These are phyloP conservation scores for Rhizoctonia solani DNA, from an alignment of 1,284 basidiomycete genomes.

Conservation along the genomic window DNA sequence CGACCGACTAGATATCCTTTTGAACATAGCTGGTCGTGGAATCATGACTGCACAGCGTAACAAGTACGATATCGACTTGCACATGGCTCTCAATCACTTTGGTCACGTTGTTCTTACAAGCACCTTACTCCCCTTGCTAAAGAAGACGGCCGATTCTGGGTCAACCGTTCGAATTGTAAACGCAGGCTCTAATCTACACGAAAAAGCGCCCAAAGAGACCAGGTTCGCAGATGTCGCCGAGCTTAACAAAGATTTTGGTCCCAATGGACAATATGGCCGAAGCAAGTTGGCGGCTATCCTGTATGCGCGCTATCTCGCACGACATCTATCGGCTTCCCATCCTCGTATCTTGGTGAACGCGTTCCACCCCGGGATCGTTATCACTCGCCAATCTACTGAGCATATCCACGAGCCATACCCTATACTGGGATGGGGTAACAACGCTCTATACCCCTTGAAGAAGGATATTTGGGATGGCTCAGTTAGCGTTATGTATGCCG, in stretches of 20 bases:
- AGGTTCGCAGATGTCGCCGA: slow-evolving; percentile 15
- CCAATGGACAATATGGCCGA: slow-evolving; percentile 10
- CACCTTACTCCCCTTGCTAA: slow-evolving; percentile 38
- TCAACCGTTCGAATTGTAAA: slow-evolving; percentile 38
- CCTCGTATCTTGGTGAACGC: slow-evolving; percentile 23
- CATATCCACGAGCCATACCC: slow-evolving; percentile 31
- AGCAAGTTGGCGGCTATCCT: slow-evolving; percentile 26
- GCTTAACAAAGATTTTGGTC: slow-evolving; percentile 26
- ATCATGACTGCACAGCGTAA: slow-evolving; percentile 26
- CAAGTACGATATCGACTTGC: slow-evolving; percentile 20
- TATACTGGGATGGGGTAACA: slow-evolving; percentile 12
- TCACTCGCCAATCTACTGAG: slow-evolving; percentile 21
- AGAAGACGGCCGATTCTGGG: slow-evolving; percentile 29
- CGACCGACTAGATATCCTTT: slow-evolving; percentile 22
- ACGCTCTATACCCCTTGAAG: slow-evolving; percentile 17
- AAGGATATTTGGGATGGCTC: slow-evolving; percentile 33
- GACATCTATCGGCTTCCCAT: slow-evolving; percentile 12
- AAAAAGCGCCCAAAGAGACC: slow-evolving; percentile 14
- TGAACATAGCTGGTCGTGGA: slow-evolving; percentile 21
- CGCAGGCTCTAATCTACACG: slow-evolving; percentile 21
- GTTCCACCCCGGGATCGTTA: slow-evolving; percentile 21
- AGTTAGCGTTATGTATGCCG: slow-evolving; percentile 15
- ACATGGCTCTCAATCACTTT: slow-evolving; percentile 38
- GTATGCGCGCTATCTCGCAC: slow-evolving; percentile 20
- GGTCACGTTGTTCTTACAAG: slow-evolving; percentile 38